Conservation (phyloP, 2,329 filamentous ascomycete species). For the Colletotrichum phormii region DNA sequence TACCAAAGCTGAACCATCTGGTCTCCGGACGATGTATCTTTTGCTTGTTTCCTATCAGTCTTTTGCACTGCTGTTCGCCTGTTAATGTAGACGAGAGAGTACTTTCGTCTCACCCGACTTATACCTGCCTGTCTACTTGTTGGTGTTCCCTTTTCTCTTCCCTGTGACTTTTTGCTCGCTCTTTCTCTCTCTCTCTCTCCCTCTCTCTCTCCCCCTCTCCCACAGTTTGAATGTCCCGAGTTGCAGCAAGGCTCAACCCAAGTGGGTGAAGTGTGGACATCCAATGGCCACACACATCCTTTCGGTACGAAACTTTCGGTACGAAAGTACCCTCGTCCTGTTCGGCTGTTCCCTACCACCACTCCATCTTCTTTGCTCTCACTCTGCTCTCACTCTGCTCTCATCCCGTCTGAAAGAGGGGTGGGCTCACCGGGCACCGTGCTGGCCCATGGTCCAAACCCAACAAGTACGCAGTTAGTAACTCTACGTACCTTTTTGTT, state of each 20-base stretch:
- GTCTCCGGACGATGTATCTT: conserved; percentile 29
- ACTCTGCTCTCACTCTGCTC: not conserved
- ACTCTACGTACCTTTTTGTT: conserved; percentile 32
- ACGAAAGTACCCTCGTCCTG: not conserved
- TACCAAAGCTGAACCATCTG: conserved; percentile 25
- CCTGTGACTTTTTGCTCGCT: not conserved
- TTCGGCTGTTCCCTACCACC: not conserved
- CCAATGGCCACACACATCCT: not conserved
- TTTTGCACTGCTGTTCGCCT: not conserved
- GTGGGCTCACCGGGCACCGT: conserved; percentile 6
- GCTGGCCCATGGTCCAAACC: conserved; percentile 14
- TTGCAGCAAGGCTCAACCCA: conserved; percentile 21
- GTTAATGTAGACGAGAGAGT: not conserved
- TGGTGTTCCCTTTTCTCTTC: not conserved
- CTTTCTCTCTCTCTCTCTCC: not conserved
- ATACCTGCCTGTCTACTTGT: conserved; percentile 24
- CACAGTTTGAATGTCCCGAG: not conserved
- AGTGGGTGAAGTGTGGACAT: conserved; percentile 26
- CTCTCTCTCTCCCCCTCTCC: too few relatives aligned
- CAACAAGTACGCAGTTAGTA: conserved; percentile 18
- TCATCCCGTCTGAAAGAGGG: conserved; percentile 22
- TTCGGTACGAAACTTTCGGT: too few relatives aligned
- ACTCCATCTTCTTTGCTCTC: not conserved
- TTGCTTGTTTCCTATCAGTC: not conserved
- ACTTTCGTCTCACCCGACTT: conserved; percentile 24